Conservation (phyloP, 2,329 filamentous ascomycete genomes). For the Mycosphaerella sp. region DNA sequence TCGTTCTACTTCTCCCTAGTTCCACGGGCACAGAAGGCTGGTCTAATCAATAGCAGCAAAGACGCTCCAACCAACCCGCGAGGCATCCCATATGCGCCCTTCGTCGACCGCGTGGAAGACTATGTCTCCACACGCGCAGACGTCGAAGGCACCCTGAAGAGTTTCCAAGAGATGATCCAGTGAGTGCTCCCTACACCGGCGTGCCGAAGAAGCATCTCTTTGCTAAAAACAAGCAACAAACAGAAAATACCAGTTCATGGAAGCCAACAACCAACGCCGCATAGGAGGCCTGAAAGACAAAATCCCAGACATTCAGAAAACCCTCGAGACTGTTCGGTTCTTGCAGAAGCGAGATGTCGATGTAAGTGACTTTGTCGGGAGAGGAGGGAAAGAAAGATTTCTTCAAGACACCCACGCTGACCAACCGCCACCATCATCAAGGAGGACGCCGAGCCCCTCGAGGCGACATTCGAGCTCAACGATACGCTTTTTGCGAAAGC, state of each 20-base stretch:
- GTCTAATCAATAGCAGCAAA: conserved; percentile 32
- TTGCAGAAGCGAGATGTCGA: conserved; percentile 71
- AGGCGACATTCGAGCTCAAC: conserved; percentile 93
- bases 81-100: conserved; percentile 76
- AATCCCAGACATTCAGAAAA: conserved; percentile 96
- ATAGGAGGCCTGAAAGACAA: conserved; percentile 81
- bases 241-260: conserved; percentile 99
- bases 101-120: conserved; percentile 83
- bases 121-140: conserved; percentile 73
- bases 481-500: conserved; percentile 93
- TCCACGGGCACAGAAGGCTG: too few species aligned
- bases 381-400: too few species aligned
- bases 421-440: conserved; percentile 25
- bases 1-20: too few species aligned
- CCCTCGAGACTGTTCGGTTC: conserved; percentile 83
- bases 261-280: conserved; percentile 81
- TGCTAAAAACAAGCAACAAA: conserved; percentile 25
- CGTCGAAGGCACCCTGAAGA: conserved; percentile 73
- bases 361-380: conserved; percentile 38
- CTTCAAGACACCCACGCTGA: neutral
- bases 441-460: conserved; percentile 59
- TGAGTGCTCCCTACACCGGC: conserved; percentile 43
- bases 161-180: conserved; percentile 92
- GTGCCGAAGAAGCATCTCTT: neutral
- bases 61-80: conserved; percentile 63